Base-by-base conservation (phyloP, 2,329 filamentous ascomycete species). In the Ceratocystis diversiconidia region DNA sequence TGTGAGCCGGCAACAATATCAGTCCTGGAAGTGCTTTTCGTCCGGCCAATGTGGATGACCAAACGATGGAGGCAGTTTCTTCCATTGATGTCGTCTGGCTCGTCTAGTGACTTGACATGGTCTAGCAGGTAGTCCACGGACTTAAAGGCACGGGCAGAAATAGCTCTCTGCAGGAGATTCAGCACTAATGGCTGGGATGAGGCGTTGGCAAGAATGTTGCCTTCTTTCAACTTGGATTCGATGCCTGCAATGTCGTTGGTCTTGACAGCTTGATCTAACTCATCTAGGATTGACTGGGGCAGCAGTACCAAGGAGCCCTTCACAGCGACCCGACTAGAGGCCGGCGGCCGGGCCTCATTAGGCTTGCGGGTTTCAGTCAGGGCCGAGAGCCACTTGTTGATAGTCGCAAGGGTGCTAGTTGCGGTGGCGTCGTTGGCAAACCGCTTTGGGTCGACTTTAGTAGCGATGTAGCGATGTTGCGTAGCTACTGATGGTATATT, bases 51-150 rank as follows among this genome's bases (percentile, higher is more conserved):
- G 22, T 92, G 87, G 67, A 97, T 95, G 52, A 99, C 88, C 1
- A 97, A 79, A 7, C 94, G 86, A 73, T 99, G 94, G 61, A 99
- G 84, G 73, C 90, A 94, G 73, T 96, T 99, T 12, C 94, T 87
- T 71, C 88, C 86, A 75, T 97, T 96, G 72, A 99, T 90, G 72
- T 97, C 94, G 70, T 95, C 89, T 1, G 88, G 83, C 72, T 96
- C 92, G 62, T 95, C 86, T 1, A 97, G 80, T 0, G 83, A 85
- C 57, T 85, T 81, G 63, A 94, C 80, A 52, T 85, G 81, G 10
- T 79, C 76, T 1, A 99, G 75, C 1, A 97, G 80, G 66, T 82
- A 82, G n/a, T 82, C 77, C 62, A 96, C 88, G 71, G 85, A 91
- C 28, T 79, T 75, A 71, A 82, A 86, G 0, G 89, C 84, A 62